phyloP scores from a whole-genome alignment of 148 eudicot genomes.

The Limonium bicolor region DNA sequence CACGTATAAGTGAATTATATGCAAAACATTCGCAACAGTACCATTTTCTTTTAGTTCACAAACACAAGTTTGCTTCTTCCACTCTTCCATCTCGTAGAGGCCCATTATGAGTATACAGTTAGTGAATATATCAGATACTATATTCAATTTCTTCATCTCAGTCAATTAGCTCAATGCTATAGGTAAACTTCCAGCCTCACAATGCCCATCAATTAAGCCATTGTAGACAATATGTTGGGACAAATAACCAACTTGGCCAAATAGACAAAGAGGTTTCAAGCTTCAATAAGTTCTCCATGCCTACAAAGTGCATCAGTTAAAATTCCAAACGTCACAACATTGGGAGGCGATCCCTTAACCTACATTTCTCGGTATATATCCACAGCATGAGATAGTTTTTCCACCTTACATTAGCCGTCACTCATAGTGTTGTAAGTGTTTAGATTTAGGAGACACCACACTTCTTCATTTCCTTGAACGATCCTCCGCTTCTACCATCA shows the following conservation, averaged over 20 bases:
- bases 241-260: conserved; percentile 44
- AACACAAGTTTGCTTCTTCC: conserved; percentile 46
- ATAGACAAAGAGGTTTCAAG: conserved; percentile 34
- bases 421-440: conserved; percentile 51
- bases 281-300: conserved; percentile 26
- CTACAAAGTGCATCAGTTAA: conserved; percentile 39
- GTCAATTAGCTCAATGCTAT: conserved; percentile 19
- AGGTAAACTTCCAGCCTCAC: conserved; percentile 28
- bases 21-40: conserved; percentile 30
- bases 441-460: conserved; percentile 35
- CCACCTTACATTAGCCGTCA: conserved; percentile 60
- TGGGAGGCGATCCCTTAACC: conserved; percentile 25
- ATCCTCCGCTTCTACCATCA: conserved; percentile 43
- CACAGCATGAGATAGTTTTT: conserved; percentile 14
- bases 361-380: conserved; percentile 33
- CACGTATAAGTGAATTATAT: conserved; percentile 48
- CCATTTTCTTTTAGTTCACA: conserved; percentile 34
- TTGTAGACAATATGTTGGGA: conserved; percentile 56
- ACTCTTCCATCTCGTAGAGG: conserved; percentile 37
- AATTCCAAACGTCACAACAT: conserved; percentile 48
- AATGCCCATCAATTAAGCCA: conserved; percentile 52
- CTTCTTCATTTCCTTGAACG: conserved; percentile 33
- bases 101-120: conserved; percentile 51
- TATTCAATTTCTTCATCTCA: conserved; percentile 36
- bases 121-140: conserved; percentile 41